Evolutionary conservation across 108 stramenopile genomes (phyloP).

Genomic region (Nitzschia sp.): DNA sequence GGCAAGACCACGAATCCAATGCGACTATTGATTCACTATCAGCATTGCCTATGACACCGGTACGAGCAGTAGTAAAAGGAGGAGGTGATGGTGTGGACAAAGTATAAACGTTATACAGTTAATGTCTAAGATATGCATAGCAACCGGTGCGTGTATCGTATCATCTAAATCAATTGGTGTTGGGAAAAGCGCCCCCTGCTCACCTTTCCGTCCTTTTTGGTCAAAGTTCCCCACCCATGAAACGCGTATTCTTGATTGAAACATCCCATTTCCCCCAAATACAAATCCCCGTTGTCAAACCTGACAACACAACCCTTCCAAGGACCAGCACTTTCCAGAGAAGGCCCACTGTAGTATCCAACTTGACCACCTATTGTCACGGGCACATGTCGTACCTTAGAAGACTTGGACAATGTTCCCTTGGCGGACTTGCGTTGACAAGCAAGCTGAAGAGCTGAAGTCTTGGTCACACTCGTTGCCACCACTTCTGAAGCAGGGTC

Average conservation of each 20-base stretch:
- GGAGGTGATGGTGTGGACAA: no score
- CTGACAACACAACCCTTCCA: constrained; percentile 21
- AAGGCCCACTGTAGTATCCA: constrained; percentile 22
- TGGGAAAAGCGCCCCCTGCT: constrained; percentile 5
- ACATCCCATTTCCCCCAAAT: constrained; percentile 17
- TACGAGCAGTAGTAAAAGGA: no score
- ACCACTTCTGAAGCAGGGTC: neutral
- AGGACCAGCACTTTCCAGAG: neutral
- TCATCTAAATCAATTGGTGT: neutral
- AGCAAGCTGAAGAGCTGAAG: neutral
- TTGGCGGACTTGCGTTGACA: neutral
- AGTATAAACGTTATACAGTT: no score
- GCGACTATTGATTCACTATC: no score
- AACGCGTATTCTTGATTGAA: neutral
- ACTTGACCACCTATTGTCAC: constrained; percentile 5
- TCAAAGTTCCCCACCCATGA: constrained; percentile 13
- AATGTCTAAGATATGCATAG: no score
- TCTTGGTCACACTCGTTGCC: neutral
- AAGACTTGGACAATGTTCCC: neutral
- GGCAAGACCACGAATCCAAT: no score
- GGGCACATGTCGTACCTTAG: constrained; percentile 4
- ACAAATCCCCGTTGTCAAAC: constrained; percentile 29
- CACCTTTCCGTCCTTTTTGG: constrained; percentile 7
- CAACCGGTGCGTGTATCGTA: no score
- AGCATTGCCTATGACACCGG: no score